Percentiles rank a stretch among this genome's conserved stretches.
Conservation (phyloP, 225 moss, liverwort and hornwort species). For the Neckera pumila region DNA sequence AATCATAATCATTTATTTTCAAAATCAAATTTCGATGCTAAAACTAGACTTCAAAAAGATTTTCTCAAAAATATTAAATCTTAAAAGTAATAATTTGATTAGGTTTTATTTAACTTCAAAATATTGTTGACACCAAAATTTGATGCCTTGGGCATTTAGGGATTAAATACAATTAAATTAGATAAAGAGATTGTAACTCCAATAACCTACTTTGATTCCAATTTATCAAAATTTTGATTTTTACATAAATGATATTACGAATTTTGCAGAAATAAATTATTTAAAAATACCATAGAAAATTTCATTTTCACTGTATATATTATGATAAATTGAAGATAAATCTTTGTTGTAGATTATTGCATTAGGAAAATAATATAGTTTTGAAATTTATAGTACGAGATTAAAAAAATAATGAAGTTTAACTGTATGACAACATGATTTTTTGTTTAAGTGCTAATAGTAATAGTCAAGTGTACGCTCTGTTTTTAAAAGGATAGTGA, state of each 20-base stretch:
- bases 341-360: background rate
- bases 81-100: too few species aligned
- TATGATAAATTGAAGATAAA: background rate
- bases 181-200: background rate
- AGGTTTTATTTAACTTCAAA: too few species aligned
- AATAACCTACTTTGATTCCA: background rate
- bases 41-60: too few species aligned
- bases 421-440: fast-evolving
- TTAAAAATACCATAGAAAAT: too few species aligned
- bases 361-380: too few species aligned
- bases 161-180: background rate
- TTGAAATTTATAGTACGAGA: too few species aligned
- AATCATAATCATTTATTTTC: too few species aligned
- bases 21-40: too few species aligned
- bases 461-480: fast-evolving
- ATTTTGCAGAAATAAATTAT: background rate
- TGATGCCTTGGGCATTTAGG: too few species aligned
- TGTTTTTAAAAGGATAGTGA: background rate
- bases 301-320: background rate
- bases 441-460: background rate
- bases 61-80: too few species aligned
- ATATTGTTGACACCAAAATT: too few species aligned
- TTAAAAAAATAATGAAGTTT: too few species aligned
- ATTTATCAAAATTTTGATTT: background rate
- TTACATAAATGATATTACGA: background rate